Evolutionary conservation across 2,329 filamentous ascomycete species (phyloP).

Genomic region (Calonectria henricotiae): DNA sequence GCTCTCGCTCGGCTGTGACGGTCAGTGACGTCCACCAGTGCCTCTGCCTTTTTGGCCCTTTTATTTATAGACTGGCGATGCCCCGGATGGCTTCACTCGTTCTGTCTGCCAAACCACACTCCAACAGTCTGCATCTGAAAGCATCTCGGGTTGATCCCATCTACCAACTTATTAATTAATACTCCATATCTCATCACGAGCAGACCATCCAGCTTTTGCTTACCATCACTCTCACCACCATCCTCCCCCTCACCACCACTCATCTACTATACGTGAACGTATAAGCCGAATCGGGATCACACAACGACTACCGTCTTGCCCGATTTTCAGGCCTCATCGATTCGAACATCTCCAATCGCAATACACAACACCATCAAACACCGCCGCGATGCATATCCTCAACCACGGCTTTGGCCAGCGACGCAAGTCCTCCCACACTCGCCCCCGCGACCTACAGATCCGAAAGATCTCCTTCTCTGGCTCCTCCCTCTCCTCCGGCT

Average conservation of each 20-base stretch:
- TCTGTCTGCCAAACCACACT: conserved; percentile 18
- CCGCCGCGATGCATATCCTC: conserved; percentile 58
- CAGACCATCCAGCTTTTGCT: neutral
- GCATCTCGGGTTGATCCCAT: conserved; percentile 32
- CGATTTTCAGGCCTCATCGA: neutral
- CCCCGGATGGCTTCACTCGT: conserved; percentile 27
- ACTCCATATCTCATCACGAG: neutral
- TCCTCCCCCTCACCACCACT: neutral
- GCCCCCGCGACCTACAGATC: conserved; percentile 60
- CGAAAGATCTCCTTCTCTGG: conserved; percentile 63
- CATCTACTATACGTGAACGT: conserved; percentile 25
- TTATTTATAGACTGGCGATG: conserved; percentile 37
- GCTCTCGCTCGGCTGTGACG: conserved; percentile 34
- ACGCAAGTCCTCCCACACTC: conserved; percentile 56
- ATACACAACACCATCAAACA: conserved; percentile 32
- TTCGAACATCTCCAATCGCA: conserved; percentile 24
- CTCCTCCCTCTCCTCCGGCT: conserved; percentile 59
- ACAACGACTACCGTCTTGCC: conserved; percentile 6
- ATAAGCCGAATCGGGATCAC: neutral
- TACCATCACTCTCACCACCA: neutral
- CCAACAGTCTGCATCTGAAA: conserved; percentile 5
- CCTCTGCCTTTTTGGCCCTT: conserved; percentile 22
- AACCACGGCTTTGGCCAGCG: conserved; percentile 58
- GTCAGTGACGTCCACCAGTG: conserved; percentile 35
- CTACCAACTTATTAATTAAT: conserved; percentile 22